Evolutionary conservation across 257 asterid genomes (phyloP).

Genomic region (Ehretia macrophylla): DNA sequence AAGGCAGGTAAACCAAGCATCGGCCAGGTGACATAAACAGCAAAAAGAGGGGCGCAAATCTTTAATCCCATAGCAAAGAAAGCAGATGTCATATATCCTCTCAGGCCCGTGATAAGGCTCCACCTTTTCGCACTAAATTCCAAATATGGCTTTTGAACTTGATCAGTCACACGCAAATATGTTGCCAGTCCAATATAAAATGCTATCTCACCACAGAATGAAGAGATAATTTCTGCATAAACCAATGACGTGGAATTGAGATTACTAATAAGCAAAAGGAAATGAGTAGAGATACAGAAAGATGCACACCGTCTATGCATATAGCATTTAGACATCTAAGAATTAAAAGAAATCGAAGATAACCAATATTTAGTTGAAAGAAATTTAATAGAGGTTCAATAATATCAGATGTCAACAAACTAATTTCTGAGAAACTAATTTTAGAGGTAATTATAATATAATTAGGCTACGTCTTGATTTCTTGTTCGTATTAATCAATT

Average conservation of each 20-base stretch:
- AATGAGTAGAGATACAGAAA: not conserved
- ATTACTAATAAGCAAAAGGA: slow-evolving; percentile 5
- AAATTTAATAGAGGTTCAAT: too few species aligned
- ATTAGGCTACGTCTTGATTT: too few species aligned
- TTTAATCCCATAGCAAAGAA: slow-evolving; percentile 70
- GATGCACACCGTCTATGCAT: not conserved
- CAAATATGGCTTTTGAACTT: slow-evolving; percentile 82
- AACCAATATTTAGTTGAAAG: too few species aligned
- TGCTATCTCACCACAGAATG: slow-evolving; percentile 50
- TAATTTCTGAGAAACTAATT: too few species aligned
- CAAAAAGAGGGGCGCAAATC: slow-evolving; percentile 63
- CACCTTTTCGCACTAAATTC: slow-evolving; percentile 82
- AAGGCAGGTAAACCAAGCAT: slow-evolving; percentile 60
- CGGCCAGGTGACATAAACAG: slow-evolving; percentile 77
- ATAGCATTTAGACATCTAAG: not conserved
- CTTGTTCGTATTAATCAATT: too few species aligned
- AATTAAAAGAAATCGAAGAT: not conserved
- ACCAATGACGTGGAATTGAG: slow-evolving; percentile 1
- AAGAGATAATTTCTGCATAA: slow-evolving; percentile 65
- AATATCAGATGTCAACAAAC: too few species aligned
- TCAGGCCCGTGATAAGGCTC: slow-evolving; percentile 91
- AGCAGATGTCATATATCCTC: slow-evolving; percentile 63
- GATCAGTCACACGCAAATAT: slow-evolving; percentile 56
- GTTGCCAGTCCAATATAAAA: slow-evolving; percentile 72
- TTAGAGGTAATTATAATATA: too few species aligned